Evolutionary conservation across 805 yeast species (phyloP).

Genomic region (Candida tammaniensis): DNA sequence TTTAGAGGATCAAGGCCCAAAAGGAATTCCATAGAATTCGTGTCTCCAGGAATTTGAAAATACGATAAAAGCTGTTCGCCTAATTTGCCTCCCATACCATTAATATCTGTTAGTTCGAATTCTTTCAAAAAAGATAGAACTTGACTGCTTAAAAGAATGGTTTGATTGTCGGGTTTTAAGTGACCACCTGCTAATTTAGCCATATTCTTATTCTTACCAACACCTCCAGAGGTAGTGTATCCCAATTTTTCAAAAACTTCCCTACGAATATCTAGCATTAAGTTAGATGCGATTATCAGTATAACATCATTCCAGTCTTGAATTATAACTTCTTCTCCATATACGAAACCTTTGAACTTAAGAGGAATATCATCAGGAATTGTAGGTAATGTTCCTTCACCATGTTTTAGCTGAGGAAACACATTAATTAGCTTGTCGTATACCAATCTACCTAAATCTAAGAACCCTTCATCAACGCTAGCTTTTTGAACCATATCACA

Average conservation of each 20-base stretch:
- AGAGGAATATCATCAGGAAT: conserved; percentile 41
- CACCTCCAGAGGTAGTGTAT: conserved; percentile 88
- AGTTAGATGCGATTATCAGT: conserved; percentile 61
- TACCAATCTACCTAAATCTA: conserved; percentile 75
- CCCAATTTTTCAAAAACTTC: conserved; percentile 54
- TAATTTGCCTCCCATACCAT: conserved; percentile 88
- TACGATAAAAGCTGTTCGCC: conserved; percentile 59
- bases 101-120: conserved; percentile 69
- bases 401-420: conserved; percentile 44
- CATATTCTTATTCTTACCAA: conserved; percentile 69
- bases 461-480: conserved; percentile 89
- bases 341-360: conserved; percentile 31
- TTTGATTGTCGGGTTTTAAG: conserved; percentile 83
- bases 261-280: conserved; percentile 53
- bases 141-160: conserved; percentile 55
- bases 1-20: conserved; percentile 38
- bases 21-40: conserved; percentile 46
- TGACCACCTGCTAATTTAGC: conserved; percentile 87
- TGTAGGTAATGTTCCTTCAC: conserved; percentile 36
- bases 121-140: conserved; percentile 53
- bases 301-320: conserved; percentile 78
- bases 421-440: conserved; percentile 37
- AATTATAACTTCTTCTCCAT: conserved; percentile 10
- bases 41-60: conserved; percentile 49
- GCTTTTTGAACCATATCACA: conserved; percentile 86